Conservation (phyloP, 1,139 yeast species). For the Tardiomyces digboiensis region DNA sequence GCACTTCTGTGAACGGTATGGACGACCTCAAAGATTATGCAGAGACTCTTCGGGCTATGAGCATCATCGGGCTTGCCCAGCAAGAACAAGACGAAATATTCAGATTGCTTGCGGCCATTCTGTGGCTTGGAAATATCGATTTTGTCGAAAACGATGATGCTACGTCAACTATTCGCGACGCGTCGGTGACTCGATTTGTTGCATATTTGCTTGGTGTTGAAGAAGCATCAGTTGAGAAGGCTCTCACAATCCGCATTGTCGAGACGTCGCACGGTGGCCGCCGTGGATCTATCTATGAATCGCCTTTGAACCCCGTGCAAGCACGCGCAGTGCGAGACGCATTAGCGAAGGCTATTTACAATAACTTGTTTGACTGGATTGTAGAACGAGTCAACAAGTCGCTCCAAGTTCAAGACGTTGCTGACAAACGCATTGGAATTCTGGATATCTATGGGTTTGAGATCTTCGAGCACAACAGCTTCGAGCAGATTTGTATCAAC, state of each 20-base stretch:
- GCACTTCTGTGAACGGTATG: constrained; percentile 78
- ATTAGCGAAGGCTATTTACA: constrained; percentile 88
- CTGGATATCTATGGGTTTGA: constrained; percentile 98
- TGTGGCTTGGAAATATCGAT: constrained; percentile 92
- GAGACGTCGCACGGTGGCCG: constrained; percentile 76
- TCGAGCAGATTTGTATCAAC: constrained; percentile 95
- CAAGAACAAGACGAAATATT: constrained; percentile 87
- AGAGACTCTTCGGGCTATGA: constrained; percentile 83
- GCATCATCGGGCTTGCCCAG: constrained; percentile 70
- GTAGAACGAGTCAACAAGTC: constrained; percentile 89
- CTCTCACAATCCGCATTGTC: constrained; percentile 72
- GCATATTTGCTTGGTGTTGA: constrained; percentile 87
- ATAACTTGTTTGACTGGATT: constrained; percentile 93
- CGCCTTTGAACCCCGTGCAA: constrained; percentile 85
- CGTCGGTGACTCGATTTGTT: constrained; percentile 84
- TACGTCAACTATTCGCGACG: constrained; percentile 81
- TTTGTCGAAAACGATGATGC: constrained; percentile 73
- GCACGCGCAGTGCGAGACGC: constrained; percentile 96
- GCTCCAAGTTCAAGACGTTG: constrained; percentile 39
- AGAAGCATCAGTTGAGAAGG: constrained; percentile 51
- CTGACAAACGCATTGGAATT: constrained; percentile 78
- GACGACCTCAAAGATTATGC: constrained; percentile 72
- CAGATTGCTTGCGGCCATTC: constrained; percentile 69
- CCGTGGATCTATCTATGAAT: constrained; percentile 90
- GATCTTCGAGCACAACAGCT: constrained; percentile 92